phyloP scores from a whole-genome alignment of 2,329 filamentous ascomycete genomes.

The Parastagonospora nodorum region DNA sequence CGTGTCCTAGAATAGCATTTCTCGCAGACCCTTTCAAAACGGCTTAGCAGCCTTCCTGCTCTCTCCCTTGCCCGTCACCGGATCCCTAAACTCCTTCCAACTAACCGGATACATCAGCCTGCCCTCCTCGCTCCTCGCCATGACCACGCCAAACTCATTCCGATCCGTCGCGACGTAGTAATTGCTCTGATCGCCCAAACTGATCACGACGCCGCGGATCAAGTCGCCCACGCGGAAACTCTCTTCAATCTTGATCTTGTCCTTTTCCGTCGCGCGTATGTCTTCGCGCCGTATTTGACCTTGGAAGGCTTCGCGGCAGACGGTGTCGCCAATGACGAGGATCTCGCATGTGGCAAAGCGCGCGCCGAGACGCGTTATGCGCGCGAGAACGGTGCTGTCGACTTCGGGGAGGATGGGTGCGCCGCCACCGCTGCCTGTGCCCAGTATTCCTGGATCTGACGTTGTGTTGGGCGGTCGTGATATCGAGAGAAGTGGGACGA shows the following conservation, averaged over 20 bases:
- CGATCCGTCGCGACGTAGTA: slow-evolving; percentile 93
- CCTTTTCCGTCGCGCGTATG: slow-evolving; percentile 92
- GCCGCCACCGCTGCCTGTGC: slow-evolving; percentile 46
- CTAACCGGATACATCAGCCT: slow-evolving; percentile 91
- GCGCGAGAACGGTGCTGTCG: slow-evolving; percentile 77
- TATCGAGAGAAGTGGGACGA: slow-evolving; percentile 48
- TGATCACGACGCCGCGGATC: slow-evolving; percentile 85
- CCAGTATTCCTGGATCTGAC: slow-evolving; percentile 23
- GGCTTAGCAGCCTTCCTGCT: slow-evolving; percentile 92
- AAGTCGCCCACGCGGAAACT: slow-evolving; percentile 93
- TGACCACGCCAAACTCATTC: slow-evolving; percentile 91
- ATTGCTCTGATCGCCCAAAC: slow-evolving; percentile 88
- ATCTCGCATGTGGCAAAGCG: slow-evolving; percentile 87
- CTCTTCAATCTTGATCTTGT: slow-evolving; percentile 88
- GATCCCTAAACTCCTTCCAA: slow-evolving; percentile 94
- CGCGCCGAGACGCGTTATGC: slow-evolving; percentile 82
- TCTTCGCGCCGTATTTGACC: slow-evolving; percentile 87
- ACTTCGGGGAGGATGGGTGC: slow-evolving; percentile 82
- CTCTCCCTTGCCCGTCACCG: slow-evolving; percentile 76
- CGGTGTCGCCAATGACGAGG: slow-evolving; percentile 71
- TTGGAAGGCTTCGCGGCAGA: slow-evolving; percentile 80
- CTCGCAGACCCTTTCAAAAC: slow-evolving; percentile 49
- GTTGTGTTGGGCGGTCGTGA: slow-evolving; percentile 24
- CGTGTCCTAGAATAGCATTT: too few species aligned
- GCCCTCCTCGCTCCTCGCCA: slow-evolving; percentile 85